These are phyloP conservation scores for Skeletonema potamos DNA, from an alignment of 108 stramenopile species.

Conservation along the genomic window DNA sequence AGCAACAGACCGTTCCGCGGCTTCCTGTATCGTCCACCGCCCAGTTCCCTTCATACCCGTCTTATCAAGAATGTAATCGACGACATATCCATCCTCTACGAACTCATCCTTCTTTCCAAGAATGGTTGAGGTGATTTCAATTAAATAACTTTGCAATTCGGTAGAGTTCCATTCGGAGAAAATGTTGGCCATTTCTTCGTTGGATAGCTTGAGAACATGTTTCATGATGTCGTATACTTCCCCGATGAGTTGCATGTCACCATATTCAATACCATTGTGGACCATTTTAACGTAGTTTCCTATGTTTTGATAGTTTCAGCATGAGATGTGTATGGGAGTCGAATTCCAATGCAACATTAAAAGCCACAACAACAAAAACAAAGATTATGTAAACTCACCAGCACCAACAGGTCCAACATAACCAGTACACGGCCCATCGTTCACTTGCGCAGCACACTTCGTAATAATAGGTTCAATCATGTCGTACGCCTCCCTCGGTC, in stretches of 20 bases:
- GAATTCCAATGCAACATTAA: too few relatives aligned
- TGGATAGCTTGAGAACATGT: slow-evolving; percentile 80
- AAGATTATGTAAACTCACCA: slow-evolving; percentile 15
- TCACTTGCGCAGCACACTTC: slow-evolving; percentile 93
- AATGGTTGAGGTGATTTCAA: slow-evolving; percentile 97
- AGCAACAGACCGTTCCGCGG: slow-evolving; percentile 95
- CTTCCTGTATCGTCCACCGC: slow-evolving; percentile 98
- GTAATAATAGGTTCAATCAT: slow-evolving; percentile 91
- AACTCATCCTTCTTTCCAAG: slow-evolving; percentile 86
- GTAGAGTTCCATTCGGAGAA: slow-evolving; percentile 94
- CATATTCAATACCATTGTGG: slow-evolving; percentile 99
- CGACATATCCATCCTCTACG: slow-evolving; percentile 74
- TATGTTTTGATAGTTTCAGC: slow-evolving; percentile 5
- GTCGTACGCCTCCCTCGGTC: slow-evolving; percentile 93
- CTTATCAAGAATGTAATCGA: slow-evolving; percentile 95
- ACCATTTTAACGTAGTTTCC: slow-evolving; percentile 98
- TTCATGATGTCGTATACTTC: slow-evolving; percentile 95
- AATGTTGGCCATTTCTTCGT: slow-evolving; percentile 90
- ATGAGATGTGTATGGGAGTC: neutral
- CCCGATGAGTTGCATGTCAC: slow-evolving; percentile 98
- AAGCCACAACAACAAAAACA: too few relatives aligned
- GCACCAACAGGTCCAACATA: slow-evolving; percentile 91
- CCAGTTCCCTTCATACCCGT: slow-evolving; percentile 99
- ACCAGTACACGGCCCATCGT: slow-evolving; percentile 92
- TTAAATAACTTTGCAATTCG: slow-evolving; percentile 91